Evolutionary conservation across 306 rosid species (phyloP), one percentile per base, ranked within the genome.

Genomic region (Vigna trinervia): DNA sequence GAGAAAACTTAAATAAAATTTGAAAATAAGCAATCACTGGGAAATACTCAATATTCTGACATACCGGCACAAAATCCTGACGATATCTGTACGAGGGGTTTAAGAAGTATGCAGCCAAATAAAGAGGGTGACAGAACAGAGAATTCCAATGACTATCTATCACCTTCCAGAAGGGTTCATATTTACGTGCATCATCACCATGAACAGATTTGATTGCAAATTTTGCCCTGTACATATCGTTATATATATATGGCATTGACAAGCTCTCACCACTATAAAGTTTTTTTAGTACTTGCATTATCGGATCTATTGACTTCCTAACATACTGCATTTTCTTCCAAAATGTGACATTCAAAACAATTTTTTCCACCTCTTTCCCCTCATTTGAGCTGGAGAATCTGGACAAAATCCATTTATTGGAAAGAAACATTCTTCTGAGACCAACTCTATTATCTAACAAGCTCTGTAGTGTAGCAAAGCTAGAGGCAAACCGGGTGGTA

Each of bases 101-200:
- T 76, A 94, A 82, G 91, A 88, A 94, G 89, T 89, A 86, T n/a
- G 96, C 97, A 84, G 97, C 97, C 90, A 88, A 77, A 80, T 87
- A 91, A 69, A 92, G 88, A 48, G 97, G 96, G 75, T 94, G 98
- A 88, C 84, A 85, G 82, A 89, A 93, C 76, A 85, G 79, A 26
- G 90, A 89, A 78, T 84, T 90, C 92, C 96, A 88, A 69, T 90
- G 94, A 65, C 61, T 86, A 65, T 94, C 97, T 74, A 94, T 91
- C 74, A 84, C 97, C 82, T 87, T 86, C 95, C 92, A 92, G 91
- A 92, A 92, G 19, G 95, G 92, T 73, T 86, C 96, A 80, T 87
- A 94, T 83, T 90, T 94, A n/a, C 86, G 89, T 32, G 77, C 86
- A 78, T 92, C 88, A 12, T 94, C 94, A 77, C 84, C 86, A 39